Percentiles rank a stretch among this genome's conserved stretches.
phyloP scores from a whole-genome alignment of 1,284 basidiomycete genomes.

The Ustilago loliicola region DNA sequence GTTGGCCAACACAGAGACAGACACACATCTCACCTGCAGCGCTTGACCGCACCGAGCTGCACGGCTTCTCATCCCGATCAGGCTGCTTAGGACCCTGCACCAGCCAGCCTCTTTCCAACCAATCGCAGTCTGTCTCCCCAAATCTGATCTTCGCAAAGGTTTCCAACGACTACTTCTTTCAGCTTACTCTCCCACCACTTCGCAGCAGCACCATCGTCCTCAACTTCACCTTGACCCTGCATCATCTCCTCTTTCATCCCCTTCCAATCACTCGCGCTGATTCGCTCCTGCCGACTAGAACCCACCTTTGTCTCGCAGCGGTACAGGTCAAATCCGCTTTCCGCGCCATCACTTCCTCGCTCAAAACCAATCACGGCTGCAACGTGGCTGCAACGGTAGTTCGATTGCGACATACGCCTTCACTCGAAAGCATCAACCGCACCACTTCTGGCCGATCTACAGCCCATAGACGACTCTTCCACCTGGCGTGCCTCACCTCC shows the following conservation, averaged over 20 bases:
- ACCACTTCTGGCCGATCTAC: conserved; percentile 21
- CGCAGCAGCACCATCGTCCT: not conserved
- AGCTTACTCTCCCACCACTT: too few relatives aligned
- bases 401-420: conserved; percentile 13
- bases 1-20: not conserved
- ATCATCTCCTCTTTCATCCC: not conserved
- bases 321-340: not conserved
- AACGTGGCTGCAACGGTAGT: not conserved
- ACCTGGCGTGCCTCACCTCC: not conserved
- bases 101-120: conserved; percentile 1
- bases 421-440: not conserved
- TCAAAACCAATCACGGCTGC: not conserved
- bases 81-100: conserved; percentile 3
- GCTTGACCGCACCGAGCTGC: not conserved
- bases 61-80: conserved; percentile 2
- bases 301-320: not conserved
- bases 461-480: conserved; percentile 13
- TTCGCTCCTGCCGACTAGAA: not conserved
- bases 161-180: not conserved
- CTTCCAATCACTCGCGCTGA: not conserved
- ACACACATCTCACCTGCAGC: not conserved
- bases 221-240: not conserved
- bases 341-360: not conserved
- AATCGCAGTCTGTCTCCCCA: not conserved
- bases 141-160: not conserved